Conservation (phyloP, 1,284 basidiomycete species). For the Cronartium quercuum region DNA sequence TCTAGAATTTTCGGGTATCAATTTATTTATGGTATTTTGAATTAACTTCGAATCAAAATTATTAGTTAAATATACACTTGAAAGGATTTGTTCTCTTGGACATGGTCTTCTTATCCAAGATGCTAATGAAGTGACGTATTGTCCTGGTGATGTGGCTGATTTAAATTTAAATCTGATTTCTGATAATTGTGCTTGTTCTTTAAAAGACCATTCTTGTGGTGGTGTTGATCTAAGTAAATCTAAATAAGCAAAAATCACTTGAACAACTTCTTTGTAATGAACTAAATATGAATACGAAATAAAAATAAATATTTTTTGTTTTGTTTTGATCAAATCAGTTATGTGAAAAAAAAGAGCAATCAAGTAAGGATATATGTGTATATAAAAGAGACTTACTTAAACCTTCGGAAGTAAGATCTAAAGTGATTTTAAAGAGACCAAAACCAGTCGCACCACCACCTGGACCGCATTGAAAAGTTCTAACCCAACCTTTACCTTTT, state of each 20-base stretch:
- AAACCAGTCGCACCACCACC: constrained; percentile 68
- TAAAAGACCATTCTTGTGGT: constrained; percentile 68
- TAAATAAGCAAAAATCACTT: constrained; percentile 79
- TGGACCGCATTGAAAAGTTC: constrained; percentile 66
- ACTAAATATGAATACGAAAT: constrained; percentile 51
- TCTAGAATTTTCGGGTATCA: constrained; percentile 63
- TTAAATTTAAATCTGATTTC: constrained; percentile 77
- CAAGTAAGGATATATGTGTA: background rate
- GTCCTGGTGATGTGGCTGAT: constrained; percentile 72
- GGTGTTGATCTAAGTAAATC: constrained; percentile 64
- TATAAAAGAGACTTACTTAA: constrained; percentile 59
- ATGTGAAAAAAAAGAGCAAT: background rate
- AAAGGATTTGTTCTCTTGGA: constrained; percentile 71
- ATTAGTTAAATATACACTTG: constrained; percentile 66
- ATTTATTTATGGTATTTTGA: constrained; percentile 59
- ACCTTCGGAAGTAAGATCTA: constrained; percentile 77
- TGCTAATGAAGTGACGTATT: constrained; percentile 72
- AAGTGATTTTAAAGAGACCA: constrained; percentile 77
- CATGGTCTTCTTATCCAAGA: constrained; percentile 71
- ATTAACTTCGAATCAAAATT: constrained; percentile 70
- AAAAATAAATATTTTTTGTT: background rate
- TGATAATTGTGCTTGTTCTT: constrained; percentile 69
- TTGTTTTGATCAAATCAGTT: background rate
- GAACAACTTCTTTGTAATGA: constrained; percentile 68
- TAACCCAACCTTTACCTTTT: constrained; percentile 87